phyloP scores from a whole-genome alignment of 306 rosid genomes.

The Dalbergia oliveri region DNA sequence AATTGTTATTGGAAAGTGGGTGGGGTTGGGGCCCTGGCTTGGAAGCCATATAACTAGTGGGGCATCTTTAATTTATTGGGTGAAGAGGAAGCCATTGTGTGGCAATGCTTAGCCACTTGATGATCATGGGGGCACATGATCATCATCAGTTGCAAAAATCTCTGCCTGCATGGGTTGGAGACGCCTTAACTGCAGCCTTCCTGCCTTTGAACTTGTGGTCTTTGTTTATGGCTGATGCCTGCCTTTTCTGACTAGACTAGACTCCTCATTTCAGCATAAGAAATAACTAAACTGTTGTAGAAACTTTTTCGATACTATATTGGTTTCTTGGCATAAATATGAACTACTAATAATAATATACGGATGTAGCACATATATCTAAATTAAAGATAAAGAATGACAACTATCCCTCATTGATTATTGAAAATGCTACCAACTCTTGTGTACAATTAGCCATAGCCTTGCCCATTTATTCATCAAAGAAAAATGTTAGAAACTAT shows the following conservation, averaged over 20 bases:
- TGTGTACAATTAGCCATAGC: no score
- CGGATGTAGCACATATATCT: background rate
- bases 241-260: conserved; percentile 29
- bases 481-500: no score
- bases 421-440: no score
- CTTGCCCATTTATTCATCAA: no score
- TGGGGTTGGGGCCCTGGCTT: conserved; percentile 64
- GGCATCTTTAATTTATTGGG: conserved; percentile 58
- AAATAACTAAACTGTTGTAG: conserved; percentile 7
- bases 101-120: conserved; percentile 54
- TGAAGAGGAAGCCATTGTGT: conserved; percentile 58
- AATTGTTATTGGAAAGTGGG: conserved; percentile 62
- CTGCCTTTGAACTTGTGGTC: conserved; percentile 37
- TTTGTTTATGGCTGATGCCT: conserved; percentile 35
- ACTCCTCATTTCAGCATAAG: conserved; percentile 30
- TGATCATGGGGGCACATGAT: conserved; percentile 77
- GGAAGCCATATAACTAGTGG: conserved; percentile 51
- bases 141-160: conserved; percentile 9
- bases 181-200: conserved; percentile 23
- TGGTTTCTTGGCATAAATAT: background rate
- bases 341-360: background rate
- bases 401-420: background rate
- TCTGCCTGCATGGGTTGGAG: conserved; percentile 43
- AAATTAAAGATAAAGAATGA: background rate
- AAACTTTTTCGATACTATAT: conserved; percentile 1